These are phyloP conservation scores for Colletotrichum cordylinicola DNA, from an alignment of 2,329 filamentous ascomycete genomes.

Conservation along the genomic window DNA sequence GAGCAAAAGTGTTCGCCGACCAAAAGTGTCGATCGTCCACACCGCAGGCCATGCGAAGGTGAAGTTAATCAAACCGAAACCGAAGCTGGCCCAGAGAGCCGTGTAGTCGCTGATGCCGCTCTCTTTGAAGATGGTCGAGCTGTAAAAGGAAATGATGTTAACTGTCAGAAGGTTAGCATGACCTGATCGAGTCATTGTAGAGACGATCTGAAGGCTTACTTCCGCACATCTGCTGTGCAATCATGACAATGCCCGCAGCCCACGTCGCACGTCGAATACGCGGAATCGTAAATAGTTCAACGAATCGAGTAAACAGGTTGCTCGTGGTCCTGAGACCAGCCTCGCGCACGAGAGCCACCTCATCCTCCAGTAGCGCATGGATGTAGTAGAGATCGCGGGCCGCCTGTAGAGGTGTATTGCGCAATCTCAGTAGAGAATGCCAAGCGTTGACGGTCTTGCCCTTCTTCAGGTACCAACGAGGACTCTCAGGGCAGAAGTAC, in stretches of 20 bases:
- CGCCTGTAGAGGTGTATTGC: slow-evolving; percentile 65
- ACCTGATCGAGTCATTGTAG: background rate
- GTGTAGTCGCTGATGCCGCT: slow-evolving; percentile 43
- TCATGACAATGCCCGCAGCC: slow-evolving; percentile 73
- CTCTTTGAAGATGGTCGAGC: slow-evolving; percentile 49
- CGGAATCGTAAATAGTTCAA: slow-evolving; percentile 63
- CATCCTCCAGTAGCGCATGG: slow-evolving; percentile 40
- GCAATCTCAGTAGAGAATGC: slow-evolving; percentile 58
- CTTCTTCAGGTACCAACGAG: slow-evolving; percentile 72
- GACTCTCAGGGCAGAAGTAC: slow-evolving; percentile 69
- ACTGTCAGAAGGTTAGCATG: slow-evolving; percentile 27
- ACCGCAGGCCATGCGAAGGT: slow-evolving; percentile 71
- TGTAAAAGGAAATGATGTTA: slow-evolving; percentile 58
- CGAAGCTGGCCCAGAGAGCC: slow-evolving; percentile 47
- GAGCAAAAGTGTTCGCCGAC: slow-evolving; percentile 64
- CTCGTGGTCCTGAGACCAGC: slow-evolving; percentile 41
- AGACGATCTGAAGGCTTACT: slow-evolving; percentile 29
- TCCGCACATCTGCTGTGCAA: slow-evolving; percentile 67
- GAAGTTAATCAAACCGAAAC: slow-evolving; percentile 63
- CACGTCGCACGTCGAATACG: slow-evolving; percentile 66
- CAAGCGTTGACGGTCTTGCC: slow-evolving; percentile 59
- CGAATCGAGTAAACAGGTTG: slow-evolving; percentile 54
- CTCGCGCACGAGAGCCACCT: slow-evolving; percentile 30
- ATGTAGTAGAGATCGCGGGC: slow-evolving; percentile 69
- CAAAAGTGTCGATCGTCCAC: slow-evolving; percentile 72